Conservation (phyloP, 1,284 basidiomycete species). For the Pseudozyma flocculosa region DNA sequence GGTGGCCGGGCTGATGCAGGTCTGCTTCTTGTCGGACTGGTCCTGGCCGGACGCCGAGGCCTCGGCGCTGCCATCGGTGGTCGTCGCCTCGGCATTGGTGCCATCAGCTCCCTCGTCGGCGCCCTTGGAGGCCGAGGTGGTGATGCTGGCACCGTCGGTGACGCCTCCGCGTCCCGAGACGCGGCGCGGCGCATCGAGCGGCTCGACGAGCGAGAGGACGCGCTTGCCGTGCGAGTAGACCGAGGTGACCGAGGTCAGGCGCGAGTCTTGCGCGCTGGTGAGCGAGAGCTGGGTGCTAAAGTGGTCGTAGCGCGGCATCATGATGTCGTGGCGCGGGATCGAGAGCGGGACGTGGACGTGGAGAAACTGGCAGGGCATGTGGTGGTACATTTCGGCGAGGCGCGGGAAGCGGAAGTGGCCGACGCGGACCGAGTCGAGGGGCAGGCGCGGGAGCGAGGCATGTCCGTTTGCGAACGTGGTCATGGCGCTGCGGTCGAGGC, state of each 20-base stretch:
- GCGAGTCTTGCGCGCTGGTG: slow-evolving; percentile 41
- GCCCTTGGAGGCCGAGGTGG: slow-evolving; percentile 9
- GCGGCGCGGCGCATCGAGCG: slow-evolving; percentile 47
- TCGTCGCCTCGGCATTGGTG: no score
- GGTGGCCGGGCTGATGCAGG: slow-evolving; percentile 22
- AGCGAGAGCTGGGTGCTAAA: slow-evolving; percentile 55
- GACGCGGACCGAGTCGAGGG: slow-evolving; percentile 39
- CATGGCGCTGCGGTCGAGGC: slow-evolving; percentile 48
- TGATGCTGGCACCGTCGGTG: slow-evolving; percentile 5
- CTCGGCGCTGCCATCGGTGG: slow-evolving; percentile 2
- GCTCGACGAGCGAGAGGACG: slow-evolving; percentile 54
- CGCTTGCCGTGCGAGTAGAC: slow-evolving; percentile 58
- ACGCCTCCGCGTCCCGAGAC: slow-evolving; percentile 41
- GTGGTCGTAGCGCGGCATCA: slow-evolving; percentile 45
- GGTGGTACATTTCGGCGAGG: slow-evolving; percentile 56
- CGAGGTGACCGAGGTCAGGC: slow-evolving; percentile 54
- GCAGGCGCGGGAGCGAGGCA: slow-evolving; percentile 39
- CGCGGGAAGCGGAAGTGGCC: slow-evolving; percentile 54
- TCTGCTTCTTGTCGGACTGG: slow-evolving; percentile 2
- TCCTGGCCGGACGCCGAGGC: slow-evolving; percentile 5
- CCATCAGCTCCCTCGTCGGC: no score
- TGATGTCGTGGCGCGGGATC: slow-evolving; percentile 52
- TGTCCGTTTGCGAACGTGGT: slow-evolving; percentile 38
- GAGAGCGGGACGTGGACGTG: slow-evolving; percentile 58
- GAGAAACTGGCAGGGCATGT: slow-evolving; percentile 59